Conservation (phyloP, 768 basidiomycete species). For the Termitomyces sp. region DNA sequence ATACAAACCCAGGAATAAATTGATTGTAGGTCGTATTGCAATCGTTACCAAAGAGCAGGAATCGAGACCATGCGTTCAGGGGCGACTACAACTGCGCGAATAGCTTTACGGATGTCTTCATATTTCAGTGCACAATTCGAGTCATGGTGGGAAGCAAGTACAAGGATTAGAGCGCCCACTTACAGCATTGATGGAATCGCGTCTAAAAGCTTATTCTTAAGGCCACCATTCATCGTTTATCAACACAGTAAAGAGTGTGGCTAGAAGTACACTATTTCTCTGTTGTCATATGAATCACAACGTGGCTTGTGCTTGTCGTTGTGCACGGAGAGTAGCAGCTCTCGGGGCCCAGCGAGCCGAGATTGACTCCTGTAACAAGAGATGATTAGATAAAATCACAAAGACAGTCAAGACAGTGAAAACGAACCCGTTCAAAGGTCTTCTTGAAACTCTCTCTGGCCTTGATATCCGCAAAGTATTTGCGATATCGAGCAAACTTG, state of each 20-base stretch:
- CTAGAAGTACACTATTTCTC: background rate
- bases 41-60: too few relatives aligned
- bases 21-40: too few relatives aligned
- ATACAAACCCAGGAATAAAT: too few relatives aligned
- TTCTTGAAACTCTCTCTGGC: conserved; percentile 47
- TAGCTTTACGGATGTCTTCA: too few relatives aligned
- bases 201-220: too few relatives aligned
- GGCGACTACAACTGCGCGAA: too few relatives aligned
- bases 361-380: background rate
- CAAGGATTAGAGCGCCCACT: too few relatives aligned
- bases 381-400: background rate
- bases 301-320: conserved; percentile 2
- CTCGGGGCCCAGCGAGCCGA: background rate
- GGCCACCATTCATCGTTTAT: background rate
- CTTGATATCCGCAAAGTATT: conserved; percentile 43
- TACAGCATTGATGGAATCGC: too few relatives aligned
- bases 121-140: too few relatives aligned
- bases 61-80: too few relatives aligned
- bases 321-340: background rate
- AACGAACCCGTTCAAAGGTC: conserved; percentile 51
- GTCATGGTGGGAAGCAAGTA: too few relatives aligned
- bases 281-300: background rate
- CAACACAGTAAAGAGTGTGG: background rate
- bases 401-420: background rate
- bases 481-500: conserved; percentile 44